These are phyloP conservation scores for Phytophthora sp. DNA, from an alignment of 352 stramenopile genomes.

Conservation along the genomic window DNA sequence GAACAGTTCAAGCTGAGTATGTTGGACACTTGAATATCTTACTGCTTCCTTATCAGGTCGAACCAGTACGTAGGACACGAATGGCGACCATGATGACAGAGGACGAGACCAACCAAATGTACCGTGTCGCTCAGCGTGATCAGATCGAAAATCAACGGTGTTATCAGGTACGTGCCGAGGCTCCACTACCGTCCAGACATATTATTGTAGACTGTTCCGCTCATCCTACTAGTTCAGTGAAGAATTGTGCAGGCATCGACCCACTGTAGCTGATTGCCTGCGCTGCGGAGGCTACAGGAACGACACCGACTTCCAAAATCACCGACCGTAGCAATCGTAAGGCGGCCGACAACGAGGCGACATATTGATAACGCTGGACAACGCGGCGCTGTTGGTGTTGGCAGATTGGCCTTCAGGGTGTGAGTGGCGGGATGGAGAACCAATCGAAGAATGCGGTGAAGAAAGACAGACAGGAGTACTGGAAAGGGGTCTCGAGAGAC, in stretches of 20 bases:
- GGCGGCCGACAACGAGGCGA: constrained; percentile 91
- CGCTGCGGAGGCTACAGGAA: constrained; percentile 81
- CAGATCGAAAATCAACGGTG: constrained; percentile 84
- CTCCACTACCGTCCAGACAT: constrained; percentile 73
- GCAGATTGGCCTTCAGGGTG: constrained; percentile 77
- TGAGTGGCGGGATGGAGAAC: constrained; percentile 85
- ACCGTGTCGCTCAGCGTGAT: constrained; percentile 66
- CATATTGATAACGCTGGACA: constrained; percentile 89
- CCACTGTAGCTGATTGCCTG: constrained; percentile 71
- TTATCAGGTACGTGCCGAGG: constrained; percentile 77
- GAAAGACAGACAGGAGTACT: constrained; percentile 91
- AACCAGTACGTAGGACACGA: too few relatives aligned
- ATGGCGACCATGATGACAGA: constrained; percentile 82
- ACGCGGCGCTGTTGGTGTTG: constrained; percentile 89
- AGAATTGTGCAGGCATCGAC: constrained; percentile 86
- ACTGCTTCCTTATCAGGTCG: too few relatives aligned
- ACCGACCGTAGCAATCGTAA: constrained; percentile 89
- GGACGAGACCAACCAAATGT: constrained; percentile 80
- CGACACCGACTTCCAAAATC: constrained; percentile 73
- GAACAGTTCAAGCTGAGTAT: constrained; percentile 92
- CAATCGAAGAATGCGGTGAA: constrained; percentile 95
- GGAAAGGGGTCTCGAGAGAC: constrained; percentile 84
- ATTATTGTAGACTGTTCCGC: too few relatives aligned
- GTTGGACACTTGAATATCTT: constrained; percentile 93
- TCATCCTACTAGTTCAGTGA: constrained; percentile 93